These are phyloP conservation scores for Kluyveromyces starmeri DNA, from an alignment of 805 yeast genomes.

Conservation along the genomic window DNA sequence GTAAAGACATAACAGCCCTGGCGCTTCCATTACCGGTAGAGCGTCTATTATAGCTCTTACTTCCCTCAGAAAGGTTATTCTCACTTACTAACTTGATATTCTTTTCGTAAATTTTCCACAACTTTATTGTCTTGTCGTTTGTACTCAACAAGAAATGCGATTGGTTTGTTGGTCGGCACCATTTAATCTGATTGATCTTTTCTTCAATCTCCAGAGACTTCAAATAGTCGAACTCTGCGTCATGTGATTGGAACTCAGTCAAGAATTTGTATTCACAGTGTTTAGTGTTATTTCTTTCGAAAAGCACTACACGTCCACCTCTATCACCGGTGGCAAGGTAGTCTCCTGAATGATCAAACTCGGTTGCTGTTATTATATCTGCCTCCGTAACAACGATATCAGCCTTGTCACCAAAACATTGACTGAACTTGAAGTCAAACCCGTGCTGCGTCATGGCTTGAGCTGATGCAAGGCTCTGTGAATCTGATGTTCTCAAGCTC, in stretches of 20 bases:
- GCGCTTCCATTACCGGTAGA: conserved; percentile 17
- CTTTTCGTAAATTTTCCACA: conserved; percentile 93
- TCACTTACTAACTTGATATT: conserved; percentile 87
- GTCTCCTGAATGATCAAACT: conserved; percentile 91
- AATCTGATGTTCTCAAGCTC: too few relatives aligned
- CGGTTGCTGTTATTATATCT: conserved; percentile 94
- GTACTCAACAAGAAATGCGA: conserved; percentile 88
- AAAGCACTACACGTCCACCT: conserved; percentile 95
- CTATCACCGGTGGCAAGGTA: conserved; percentile 96
- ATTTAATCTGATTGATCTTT: conserved; percentile 93
- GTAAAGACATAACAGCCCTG: conserved; percentile 29
- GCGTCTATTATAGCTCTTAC: conserved; percentile 5
- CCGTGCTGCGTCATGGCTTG: conserved; percentile 25
- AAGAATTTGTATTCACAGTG: conserved; percentile 88
- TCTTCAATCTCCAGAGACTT: conserved; percentile 96
- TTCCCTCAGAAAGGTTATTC: conserved; percentile 59
- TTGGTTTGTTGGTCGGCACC: conserved; percentile 83
- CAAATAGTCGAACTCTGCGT: conserved; percentile 95
- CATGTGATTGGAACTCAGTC: conserved; percentile 97
- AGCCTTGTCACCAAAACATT: conserved; percentile 98
- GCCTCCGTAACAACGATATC: conserved; percentile 96
- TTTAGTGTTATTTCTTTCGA: conserved; percentile 77
- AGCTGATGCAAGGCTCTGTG: too few relatives aligned
- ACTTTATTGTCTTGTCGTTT: conserved; percentile 95
- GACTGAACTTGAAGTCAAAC: conserved; percentile 64